Percentiles rank a stretch among this genome's conserved stretches.
Evolutionary conservation across 495 filamentous ascomycete genomes (phyloP).

Genomic region (Aspergillus nidulans): DNA sequence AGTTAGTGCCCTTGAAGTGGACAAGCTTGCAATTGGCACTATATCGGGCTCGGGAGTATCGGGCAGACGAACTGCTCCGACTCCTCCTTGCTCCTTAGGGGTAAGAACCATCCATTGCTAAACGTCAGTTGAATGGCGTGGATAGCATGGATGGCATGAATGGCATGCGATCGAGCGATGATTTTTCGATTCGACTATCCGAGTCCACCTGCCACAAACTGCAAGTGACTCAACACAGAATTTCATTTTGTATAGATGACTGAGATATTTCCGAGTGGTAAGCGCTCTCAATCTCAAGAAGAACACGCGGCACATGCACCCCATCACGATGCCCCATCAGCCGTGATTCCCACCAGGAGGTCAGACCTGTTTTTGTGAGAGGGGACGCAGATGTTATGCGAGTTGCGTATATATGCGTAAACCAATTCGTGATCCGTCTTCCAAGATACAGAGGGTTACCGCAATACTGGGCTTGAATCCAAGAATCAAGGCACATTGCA

Average conservation of each 20-base stretch:
- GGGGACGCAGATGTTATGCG: background rate
- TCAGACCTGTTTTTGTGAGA: background rate
- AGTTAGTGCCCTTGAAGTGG: background rate
- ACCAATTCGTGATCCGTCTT: background rate
- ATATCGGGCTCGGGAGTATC: too few relatives aligned
- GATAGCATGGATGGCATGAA: too few relatives aligned
- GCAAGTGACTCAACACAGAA: too few relatives aligned
- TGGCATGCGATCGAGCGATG: too few relatives aligned
- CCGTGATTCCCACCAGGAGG: constrained; percentile 14
- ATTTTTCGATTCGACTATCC: too few relatives aligned
- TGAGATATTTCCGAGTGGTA: background rate
- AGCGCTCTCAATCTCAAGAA: background rate
- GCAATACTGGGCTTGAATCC: background rate
- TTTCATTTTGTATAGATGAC: background rate
- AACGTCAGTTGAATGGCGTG: too few relatives aligned
- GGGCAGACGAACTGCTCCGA: too few relatives aligned
- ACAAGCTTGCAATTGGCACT: background rate
- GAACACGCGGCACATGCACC: constrained; percentile 19
- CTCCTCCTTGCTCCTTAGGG: too few relatives aligned
- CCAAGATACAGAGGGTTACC: background rate
- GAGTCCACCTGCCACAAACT: too few relatives aligned
- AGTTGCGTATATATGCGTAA: background rate
- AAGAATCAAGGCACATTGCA: background rate
- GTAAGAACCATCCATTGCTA: too few relatives aligned
- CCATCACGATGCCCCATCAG: background rate